phyloP scores from a whole-genome alignment of 169 alveolate species.

The Cryptosporidium muris region DNA sequence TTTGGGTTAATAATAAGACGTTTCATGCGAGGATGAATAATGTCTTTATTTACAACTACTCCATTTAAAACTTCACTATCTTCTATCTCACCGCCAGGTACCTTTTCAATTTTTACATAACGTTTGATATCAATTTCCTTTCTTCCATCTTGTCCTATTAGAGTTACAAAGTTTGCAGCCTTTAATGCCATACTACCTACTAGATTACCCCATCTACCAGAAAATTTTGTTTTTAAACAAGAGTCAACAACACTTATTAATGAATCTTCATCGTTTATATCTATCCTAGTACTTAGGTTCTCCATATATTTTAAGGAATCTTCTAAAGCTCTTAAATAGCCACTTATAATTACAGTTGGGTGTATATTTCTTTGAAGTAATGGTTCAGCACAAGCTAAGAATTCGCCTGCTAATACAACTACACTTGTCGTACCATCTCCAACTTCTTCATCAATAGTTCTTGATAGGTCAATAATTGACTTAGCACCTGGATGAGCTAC shows the following conservation, averaged over 20 bases:
- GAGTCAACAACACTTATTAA: conserved; percentile 84
- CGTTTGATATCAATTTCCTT: conserved; percentile 93
- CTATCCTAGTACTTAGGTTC: conserved; percentile 87
- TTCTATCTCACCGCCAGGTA: conserved; percentile 99
- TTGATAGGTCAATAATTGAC: conserved; percentile 94
- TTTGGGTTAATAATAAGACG: conserved; percentile 93
- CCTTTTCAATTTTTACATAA: conserved; percentile 97
- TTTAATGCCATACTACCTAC: conserved; percentile 92
- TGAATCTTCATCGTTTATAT: conserved; percentile 85
- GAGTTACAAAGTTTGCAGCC: conserved; percentile 90
- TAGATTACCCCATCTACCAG: conserved; percentile 93
- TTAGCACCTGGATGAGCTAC: conserved; percentile 99
- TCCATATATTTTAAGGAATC: conserved; percentile 87
- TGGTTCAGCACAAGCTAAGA: conserved; percentile 96
- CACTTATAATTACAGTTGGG: conserved; percentile 94
- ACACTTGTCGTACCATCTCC: conserved; percentile 99
- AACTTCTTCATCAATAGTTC: conserved; percentile 98
- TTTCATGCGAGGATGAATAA: conserved; percentile 98
- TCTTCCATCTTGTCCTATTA: conserved; percentile 80
- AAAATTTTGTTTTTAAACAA: conserved; percentile 92
- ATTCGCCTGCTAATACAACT: conserved; percentile 98
- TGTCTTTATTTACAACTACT: conserved; percentile 96
- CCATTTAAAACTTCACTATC: conserved; percentile 96
- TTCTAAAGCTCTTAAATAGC: conserved; percentile 93
- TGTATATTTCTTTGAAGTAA: conserved; percentile 94